These are phyloP conservation scores for Trichosanthes cucumerina DNA, from an alignment of 306 rosid species.

Conservation along the genomic window DNA sequence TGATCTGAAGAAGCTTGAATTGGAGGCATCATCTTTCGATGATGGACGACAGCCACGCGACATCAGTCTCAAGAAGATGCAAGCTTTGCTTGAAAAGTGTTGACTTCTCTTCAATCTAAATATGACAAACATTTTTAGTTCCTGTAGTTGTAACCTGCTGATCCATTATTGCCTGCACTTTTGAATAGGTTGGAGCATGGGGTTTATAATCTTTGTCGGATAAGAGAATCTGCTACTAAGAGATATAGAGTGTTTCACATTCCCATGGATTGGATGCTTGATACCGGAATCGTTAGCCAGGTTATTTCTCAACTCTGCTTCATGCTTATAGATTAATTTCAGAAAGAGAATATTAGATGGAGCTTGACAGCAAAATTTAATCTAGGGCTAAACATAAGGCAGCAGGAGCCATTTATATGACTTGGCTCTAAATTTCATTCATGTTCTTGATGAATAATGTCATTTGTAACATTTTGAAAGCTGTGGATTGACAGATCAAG, in stretches of 20 bases:
- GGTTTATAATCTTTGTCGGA: constrained; percentile 63
- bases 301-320: constrained; percentile 23
- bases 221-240: constrained; percentile 70
- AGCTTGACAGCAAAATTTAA: background rate
- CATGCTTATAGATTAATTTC: background rate
- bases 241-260: constrained; percentile 57
- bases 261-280: constrained; percentile 93
- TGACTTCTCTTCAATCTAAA: background rate
- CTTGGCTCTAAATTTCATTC: background rate
- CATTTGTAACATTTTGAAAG: background rate
- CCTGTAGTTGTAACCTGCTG: background rate
- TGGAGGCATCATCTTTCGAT: constrained; percentile 57
- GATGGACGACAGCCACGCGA: constrained; percentile 63
- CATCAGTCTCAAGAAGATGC: constrained; percentile 80
- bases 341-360: background rate
- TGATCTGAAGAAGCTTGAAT: constrained; percentile 73
- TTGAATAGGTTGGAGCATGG: constrained; percentile 78
- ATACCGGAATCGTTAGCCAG: constrained; percentile 59
- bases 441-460: background rate
- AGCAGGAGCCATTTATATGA: background rate
- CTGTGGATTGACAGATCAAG: constrained; percentile 41
- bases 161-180: background rate
- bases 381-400: background rate
- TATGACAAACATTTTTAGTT: background rate
- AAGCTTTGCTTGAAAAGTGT: constrained; percentile 72